phyloP scores from a whole-genome alignment of 495 filamentous ascomycete genomes.

The Penicillium verhagenii region DNA sequence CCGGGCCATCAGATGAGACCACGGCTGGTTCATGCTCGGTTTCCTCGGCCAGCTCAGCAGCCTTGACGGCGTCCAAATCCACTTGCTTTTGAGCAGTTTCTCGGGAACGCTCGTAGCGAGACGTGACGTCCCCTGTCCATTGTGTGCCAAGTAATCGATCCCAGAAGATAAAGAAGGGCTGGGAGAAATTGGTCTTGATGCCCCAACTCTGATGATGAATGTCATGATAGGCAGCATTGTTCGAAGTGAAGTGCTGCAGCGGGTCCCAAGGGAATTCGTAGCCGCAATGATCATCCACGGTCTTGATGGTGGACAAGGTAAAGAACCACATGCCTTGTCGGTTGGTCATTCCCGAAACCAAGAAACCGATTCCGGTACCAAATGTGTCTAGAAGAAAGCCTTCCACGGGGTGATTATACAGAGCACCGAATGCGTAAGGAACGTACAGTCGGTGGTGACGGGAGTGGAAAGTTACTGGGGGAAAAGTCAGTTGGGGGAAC shows the following conservation, averaged over 20 bases:
- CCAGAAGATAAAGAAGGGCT: conserved; percentile 55
- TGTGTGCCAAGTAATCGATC: conserved; percentile 47
- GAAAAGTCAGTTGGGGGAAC: background rate
- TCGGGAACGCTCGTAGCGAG: conserved; percentile 46
- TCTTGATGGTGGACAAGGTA: conserved; percentile 82
- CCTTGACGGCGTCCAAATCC: conserved; percentile 27
- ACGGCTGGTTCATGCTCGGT: conserved; percentile 23
- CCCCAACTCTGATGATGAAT: conserved; percentile 99
- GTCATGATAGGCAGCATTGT: conserved; percentile 95
- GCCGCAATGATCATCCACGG: conserved; percentile 95
- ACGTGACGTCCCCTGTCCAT: conserved; percentile 45
- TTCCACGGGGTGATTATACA: conserved; percentile 92
- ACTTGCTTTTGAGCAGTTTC: conserved; percentile 43
- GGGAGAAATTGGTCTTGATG: conserved; percentile 66
- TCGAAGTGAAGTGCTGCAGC: conserved; percentile 82
- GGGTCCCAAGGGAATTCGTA: conserved; percentile 96
- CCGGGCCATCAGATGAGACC: conserved; percentile 31
- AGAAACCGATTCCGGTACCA: conserved; percentile 78
- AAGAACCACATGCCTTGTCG: conserved; percentile 86
- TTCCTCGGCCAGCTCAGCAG: conserved; percentile 14
- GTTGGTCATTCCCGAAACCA: conserved; percentile 70
- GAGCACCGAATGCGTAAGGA: conserved; percentile 93
- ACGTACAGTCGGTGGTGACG: conserved; percentile 95
- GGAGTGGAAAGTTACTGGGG: conserved; percentile 79
- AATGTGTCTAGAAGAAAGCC: conserved; percentile 90